These are phyloP conservation scores for Colletotrichum magnum DNA, from an alignment of 2,329 filamentous ascomycete genomes.

Conservation along the genomic window DNA sequence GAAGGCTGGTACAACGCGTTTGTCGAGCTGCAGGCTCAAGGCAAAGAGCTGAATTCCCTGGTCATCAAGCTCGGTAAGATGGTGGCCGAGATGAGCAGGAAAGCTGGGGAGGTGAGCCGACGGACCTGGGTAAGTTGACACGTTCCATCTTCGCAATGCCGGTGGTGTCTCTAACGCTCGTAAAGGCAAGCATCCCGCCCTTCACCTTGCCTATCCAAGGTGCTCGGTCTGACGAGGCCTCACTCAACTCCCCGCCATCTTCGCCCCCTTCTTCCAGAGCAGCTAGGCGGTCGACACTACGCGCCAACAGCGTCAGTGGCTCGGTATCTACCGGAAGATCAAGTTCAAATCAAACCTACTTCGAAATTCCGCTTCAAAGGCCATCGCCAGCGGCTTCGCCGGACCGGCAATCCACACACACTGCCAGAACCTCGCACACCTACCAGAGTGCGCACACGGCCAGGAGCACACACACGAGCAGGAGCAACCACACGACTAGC, in stretches of 20 bases:
- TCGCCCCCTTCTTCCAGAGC: slow-evolving; percentile 43
- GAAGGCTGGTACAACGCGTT: slow-evolving; percentile 91
- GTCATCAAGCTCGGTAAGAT: slow-evolving; percentile 82
- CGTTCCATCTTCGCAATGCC: neutral
- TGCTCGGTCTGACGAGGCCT: slow-evolving; percentile 34
- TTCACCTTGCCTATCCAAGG: slow-evolving; percentile 43
- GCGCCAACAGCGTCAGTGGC: slow-evolving; percentile 38
- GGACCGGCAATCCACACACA: slow-evolving; percentile 24
- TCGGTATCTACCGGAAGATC: slow-evolving; percentile 36
- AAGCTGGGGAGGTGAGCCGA: slow-evolving; percentile 86
- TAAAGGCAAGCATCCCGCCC: slow-evolving; percentile 41
- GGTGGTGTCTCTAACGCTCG: neutral
- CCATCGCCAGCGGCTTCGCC: slow-evolving; percentile 31
- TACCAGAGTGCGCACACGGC: slow-evolving; percentile 15
- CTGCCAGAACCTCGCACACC: slow-evolving; percentile 20
- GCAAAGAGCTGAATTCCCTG: slow-evolving; percentile 77
- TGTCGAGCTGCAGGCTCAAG: slow-evolving; percentile 80
- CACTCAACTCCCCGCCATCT: slow-evolving; percentile 43
- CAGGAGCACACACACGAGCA: slow-evolving; percentile 32
- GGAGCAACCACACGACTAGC: slow-evolving; percentile 26
- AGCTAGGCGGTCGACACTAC: slow-evolving; percentile 34
- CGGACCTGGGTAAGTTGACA: slow-evolving; percentile 76
- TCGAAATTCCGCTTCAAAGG: slow-evolving; percentile 44
- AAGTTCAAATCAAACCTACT: slow-evolving; percentile 42
- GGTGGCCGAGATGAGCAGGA: slow-evolving; percentile 87